phyloP scores from a whole-genome alignment of 805 yeast species.

The Starmerella vitae region DNA sequence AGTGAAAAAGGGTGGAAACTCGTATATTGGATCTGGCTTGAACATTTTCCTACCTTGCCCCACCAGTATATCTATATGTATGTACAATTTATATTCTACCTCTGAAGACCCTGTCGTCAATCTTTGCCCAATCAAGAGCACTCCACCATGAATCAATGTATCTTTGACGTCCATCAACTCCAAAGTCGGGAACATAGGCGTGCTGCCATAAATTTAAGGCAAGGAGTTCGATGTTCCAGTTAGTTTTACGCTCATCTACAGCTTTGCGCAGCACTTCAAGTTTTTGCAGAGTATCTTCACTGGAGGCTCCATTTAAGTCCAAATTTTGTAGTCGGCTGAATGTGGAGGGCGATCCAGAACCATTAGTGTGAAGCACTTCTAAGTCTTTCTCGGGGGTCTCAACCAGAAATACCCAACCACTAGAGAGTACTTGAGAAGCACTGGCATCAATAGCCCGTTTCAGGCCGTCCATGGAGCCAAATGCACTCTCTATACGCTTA shows the following conservation, averaged over 20 bases:
- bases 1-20: conserved; percentile 87
- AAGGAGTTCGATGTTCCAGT: conserved; percentile 47
- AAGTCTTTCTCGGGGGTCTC: conserved; percentile 41
- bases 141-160: conserved; percentile 67
- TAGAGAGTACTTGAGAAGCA: conserved; percentile 64
- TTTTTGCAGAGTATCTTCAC: conserved; percentile 38
- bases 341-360: conserved; percentile 72
- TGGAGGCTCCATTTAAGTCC: conserved; percentile 66
- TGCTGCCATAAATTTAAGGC: conserved; percentile 79
- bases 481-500: conserved; percentile 41
- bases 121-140: conserved; percentile 63
- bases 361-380: conserved; percentile 69
- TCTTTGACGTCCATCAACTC: conserved; percentile 53
- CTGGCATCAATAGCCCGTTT: conserved; percentile 55
- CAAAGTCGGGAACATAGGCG: conserved; percentile 77
- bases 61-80: not conserved
- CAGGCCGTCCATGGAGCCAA: conserved; percentile 69
- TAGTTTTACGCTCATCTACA: conserved; percentile 23
- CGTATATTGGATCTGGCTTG: conserved; percentile 36
- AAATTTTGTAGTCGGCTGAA: conserved; percentile 45
- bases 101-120: conserved; percentile 19
- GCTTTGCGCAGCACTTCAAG: conserved; percentile 33
- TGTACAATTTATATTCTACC: conserved; percentile 10
- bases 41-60: conserved; percentile 6
- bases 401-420: conserved; percentile 83